Conservation (phyloP, 176 grass and related monocot genomes). For the Raddia distichophylla region DNA sequence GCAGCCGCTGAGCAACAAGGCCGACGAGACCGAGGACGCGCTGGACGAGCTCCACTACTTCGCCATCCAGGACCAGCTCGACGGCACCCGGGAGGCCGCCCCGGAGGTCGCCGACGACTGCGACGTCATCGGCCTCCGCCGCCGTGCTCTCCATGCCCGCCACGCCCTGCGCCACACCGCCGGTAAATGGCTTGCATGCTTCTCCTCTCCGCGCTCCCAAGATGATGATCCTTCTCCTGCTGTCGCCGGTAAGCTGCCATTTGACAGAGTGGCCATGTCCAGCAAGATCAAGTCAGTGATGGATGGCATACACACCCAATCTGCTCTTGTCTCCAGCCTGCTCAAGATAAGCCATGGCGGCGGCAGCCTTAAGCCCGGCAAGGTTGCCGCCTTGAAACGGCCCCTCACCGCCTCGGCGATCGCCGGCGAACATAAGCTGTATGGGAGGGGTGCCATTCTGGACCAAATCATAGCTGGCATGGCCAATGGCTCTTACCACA, state of each 20-base stretch:
- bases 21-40: slow-evolving; percentile 17
- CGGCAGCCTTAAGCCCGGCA: background rate
- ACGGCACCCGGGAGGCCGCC: background rate
- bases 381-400: background rate
- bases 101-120: background rate
- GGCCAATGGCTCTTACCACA: rapidly evolving
- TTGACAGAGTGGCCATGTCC: slow-evolving; percentile 16
- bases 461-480: background rate
- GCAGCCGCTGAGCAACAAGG: background rate
- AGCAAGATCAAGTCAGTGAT: background rate
- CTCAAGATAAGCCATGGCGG: background rate
- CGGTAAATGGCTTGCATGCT: background rate
- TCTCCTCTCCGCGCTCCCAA: background rate
- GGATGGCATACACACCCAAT: background rate
- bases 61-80: slow-evolving; percentile 30
- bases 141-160: background rate
- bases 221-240: background rate
- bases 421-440: background rate
- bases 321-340: background rate
- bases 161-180: background rate
- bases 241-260: background rate
- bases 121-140: background rate
- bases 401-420: background rate
- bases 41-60: slow-evolving; percentile 41
- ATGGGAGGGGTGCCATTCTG: slow-evolving; percentile 28